Base-by-base conservation (phyloP, 768 basidiomycete species). In the Tricholoma saponaceum region DNA sequence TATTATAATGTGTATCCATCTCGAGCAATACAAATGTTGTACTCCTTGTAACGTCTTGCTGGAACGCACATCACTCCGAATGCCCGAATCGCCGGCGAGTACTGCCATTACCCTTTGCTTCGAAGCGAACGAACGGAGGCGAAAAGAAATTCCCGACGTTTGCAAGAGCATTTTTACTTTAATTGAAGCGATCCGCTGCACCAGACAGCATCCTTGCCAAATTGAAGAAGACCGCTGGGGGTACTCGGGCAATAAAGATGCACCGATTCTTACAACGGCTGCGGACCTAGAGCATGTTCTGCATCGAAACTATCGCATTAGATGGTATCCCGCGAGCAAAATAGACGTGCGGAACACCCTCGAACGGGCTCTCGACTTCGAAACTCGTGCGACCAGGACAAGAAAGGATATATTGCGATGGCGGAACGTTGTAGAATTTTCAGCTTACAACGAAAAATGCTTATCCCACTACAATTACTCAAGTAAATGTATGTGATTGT, bases 141-240 rank as follows among this genome's bases (percentile, higher is more conserved):
- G 2, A 18, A 13, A 50, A 28, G 16, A 50, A 50, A 18, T 30
- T 16, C 25, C 47, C 26, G 47, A 50, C 47, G 22, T 9, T 18
- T 22, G 12, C 12, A 37, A 14, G 8, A 53, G 41, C 41, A 23
- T 9, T 54, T 41, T 28, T 54, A 54, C 63, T 57, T 65, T 68
- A 64, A 60, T 60, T 68, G 67, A 68, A 66, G 62, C 62, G 63
- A 66, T 65, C 65, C 65, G 67, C 64, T 64, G 58, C 60, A 59
- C 20, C 44, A 46, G 22, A 25, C 23, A 12, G 14, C 44, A 46
- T 14, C 33, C 33, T 22, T 58, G 51, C 46, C 44, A 43, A 53
- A 52, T 53, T 46, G 25, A 47, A 43, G 43, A 35, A 44, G 33
- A 18, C 25, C 23, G 46, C 13, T 14, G 14, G 13, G 22, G 20